phyloP scores from a whole-genome alignment of 1,139 yeast species.

The Meyerozyma elateridarum region DNA sequence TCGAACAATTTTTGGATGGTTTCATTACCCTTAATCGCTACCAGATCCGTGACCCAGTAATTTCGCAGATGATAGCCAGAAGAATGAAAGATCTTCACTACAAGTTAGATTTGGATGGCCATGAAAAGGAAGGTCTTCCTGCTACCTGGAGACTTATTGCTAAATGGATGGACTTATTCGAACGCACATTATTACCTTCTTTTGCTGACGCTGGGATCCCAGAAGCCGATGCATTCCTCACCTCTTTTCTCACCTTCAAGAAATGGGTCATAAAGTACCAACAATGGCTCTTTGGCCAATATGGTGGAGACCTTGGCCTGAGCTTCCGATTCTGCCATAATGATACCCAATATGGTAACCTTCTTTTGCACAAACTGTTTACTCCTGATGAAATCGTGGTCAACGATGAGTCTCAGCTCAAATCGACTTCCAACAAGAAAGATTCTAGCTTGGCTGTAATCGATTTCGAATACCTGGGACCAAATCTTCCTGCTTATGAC shows the following conservation, averaged over 20 bases:
- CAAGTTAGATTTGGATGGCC: constrained; percentile 58
- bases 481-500: constrained; percentile 88
- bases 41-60: constrained; percentile 70
- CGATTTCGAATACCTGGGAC: constrained; percentile 93
- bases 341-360: constrained; percentile 94
- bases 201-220: constrained; percentile 22
- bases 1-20: constrained; percentile 84
- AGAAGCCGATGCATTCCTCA: constrained; percentile 43
- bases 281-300: constrained; percentile 56
- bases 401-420: constrained; percentile 5
- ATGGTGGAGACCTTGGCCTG: constrained; percentile 42
- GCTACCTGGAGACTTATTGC: constrained; percentile 63
- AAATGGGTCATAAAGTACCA: constrained; percentile 45
- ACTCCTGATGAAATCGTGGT: constrained; percentile 33
- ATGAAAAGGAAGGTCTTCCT: constrained; percentile 31
- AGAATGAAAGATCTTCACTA: constrained; percentile 93
- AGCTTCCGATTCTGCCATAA: constrained; percentile 82
- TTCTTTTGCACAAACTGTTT: constrained; percentile 48
- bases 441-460: constrained; percentile 85
- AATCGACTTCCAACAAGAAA: constrained; percentile 29
- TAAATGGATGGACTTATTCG: constrained; percentile 67
- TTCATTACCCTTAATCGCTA: constrained; percentile 69
- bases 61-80: constrained; percentile 83
- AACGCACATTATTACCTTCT: constrained; percentile 29
- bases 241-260: constrained; percentile 48